Evolutionary conservation across 208 protist species (phyloP).

Genomic region (Leptomonas pyrrhocoris): DNA sequence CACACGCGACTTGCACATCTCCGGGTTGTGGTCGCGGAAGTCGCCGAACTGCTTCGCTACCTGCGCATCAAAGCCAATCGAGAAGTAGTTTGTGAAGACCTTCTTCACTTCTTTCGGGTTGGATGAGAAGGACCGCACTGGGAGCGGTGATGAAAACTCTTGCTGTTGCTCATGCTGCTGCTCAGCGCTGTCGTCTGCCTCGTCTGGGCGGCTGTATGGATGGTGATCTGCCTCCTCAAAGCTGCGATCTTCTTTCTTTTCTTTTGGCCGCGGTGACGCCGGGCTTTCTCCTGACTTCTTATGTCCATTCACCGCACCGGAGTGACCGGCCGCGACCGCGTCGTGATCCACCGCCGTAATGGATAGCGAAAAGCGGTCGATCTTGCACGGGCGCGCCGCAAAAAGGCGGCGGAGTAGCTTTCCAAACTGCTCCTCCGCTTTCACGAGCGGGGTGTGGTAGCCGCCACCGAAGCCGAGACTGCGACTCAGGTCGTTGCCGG

Average conservation of each 20-base stretch:
- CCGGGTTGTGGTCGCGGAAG: conserved; percentile 52
- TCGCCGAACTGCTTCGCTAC: conserved; percentile 48
- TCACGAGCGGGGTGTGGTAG: conserved; percentile 46
- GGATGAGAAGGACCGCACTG: neutral
- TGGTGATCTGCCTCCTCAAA: conserved; percentile 1
- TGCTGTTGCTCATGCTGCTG: neutral
- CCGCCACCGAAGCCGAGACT: conserved; percentile 71
- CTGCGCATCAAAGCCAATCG: conserved; percentile 66
- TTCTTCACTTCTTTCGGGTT: conserved; percentile 18
- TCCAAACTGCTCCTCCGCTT: conserved; percentile 46
- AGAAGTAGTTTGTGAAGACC: conserved; percentile 74
- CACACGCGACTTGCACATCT: conserved; percentile 39
- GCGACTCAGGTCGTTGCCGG: conserved; percentile 70
- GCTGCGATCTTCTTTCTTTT: conserved; percentile 1
- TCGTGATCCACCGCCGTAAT: conserved; percentile 26
- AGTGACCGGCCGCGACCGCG: neutral
- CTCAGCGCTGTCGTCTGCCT: neutral
- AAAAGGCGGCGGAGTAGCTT: conserved; percentile 19
- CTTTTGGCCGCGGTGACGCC: neutral
- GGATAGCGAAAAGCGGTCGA: conserved; percentile 46
- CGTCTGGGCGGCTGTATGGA: neutral
- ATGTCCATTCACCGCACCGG: neutral
- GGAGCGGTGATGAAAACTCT: neutral
- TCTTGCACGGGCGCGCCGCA: conserved; percentile 25
- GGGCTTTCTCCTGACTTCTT: neutral